Percentiles rank a stretch among this genome's conserved stretches.
These are phyloP conservation scores for Rhodotorula sp. DNA, from an alignment of 1,284 basidiomycete species.

Conservation along the genomic window DNA sequence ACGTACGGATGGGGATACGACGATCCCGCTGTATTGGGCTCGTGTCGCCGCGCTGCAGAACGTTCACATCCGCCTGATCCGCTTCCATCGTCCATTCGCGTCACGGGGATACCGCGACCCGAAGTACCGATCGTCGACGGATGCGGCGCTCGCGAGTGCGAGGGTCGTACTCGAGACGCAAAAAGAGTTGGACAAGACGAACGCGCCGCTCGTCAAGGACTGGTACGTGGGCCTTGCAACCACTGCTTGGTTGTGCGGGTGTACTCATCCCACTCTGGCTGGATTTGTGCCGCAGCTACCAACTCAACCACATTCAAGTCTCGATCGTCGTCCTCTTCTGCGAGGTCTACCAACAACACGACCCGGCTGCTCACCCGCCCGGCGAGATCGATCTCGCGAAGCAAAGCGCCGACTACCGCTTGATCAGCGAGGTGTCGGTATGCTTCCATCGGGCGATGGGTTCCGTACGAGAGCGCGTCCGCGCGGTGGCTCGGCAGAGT, in stretches of 20 bases:
- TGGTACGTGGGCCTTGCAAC: slow-evolving; percentile 7
- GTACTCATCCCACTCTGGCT: not conserved
- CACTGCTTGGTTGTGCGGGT: not conserved
- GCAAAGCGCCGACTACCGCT: slow-evolving; percentile 23
- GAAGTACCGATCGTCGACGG: slow-evolving; percentile 27
- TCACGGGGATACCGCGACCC: slow-evolving; percentile 35
- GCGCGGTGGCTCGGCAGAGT: slow-evolving; percentile 34
- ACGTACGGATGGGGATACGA: slow-evolving; percentile 24
- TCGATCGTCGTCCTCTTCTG: slow-evolving; percentile 34
- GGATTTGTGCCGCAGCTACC: slow-evolving; percentile 23
- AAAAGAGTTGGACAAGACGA: slow-evolving; percentile 28
- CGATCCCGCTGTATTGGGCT: slow-evolving; percentile 23
- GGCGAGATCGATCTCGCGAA: not conserved
- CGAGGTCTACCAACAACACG: slow-evolving; percentile 33
- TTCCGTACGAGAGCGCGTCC: slow-evolving; percentile 16
- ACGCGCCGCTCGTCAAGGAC: slow-evolving; percentile 27
- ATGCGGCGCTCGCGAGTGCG: slow-evolving; percentile 27
- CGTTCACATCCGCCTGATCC: slow-evolving; percentile 31
- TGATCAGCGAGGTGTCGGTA: slow-evolving; percentile 27
- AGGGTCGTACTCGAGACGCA: slow-evolving; percentile 26
- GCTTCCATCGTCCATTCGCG: slow-evolving; percentile 39
- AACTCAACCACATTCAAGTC: slow-evolving; percentile 27
- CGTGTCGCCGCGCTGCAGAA: slow-evolving; percentile 24
- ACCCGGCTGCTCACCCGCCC: not conserved
- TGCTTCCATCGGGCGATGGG: slow-evolving; percentile 29